Percentiles rank a stretch among this genome's conserved stretches.
phyloP scores from a whole-genome alignment of 1,284 basidiomycete species.

The Dichomitus squalens region DNA sequence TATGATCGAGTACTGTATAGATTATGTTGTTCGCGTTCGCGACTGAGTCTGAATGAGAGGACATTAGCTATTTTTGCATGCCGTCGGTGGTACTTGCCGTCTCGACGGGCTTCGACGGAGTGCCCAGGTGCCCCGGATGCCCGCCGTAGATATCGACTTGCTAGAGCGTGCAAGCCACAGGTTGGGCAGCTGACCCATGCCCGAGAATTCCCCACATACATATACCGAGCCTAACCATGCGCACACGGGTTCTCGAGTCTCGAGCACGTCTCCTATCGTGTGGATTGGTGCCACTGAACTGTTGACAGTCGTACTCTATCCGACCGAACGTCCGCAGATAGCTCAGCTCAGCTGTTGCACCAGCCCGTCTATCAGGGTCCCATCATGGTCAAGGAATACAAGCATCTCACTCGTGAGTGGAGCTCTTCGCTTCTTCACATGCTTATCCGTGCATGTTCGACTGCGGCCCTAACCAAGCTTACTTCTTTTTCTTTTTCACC shows the following conservation, averaged over 20 bases:
- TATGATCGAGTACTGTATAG: not conserved
- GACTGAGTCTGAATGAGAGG: not conserved
- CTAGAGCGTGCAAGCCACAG: conserved; percentile 3
- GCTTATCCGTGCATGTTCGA: not conserved
- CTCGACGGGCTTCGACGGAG: not conserved
- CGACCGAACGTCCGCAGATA: not conserved
- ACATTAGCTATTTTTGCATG: not conserved
- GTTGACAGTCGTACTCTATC: not conserved
- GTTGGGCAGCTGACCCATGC: conserved; percentile 13
- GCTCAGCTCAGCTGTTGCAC: no score
- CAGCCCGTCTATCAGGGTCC: no score
- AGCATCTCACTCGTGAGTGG: conserved; percentile 31
- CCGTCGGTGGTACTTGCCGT: not conserved
- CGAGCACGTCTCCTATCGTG: not conserved
- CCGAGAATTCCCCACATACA: conserved; percentile 21
- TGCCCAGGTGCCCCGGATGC: not conserved
- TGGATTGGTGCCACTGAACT: not conserved
- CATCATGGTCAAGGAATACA: conserved; percentile 28
- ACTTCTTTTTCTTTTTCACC: not conserved
- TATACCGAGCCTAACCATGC: conserved; percentile 19
- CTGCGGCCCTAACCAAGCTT: conserved; percentile 5
- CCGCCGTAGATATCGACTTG: not conserved
- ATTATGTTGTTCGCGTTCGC: not conserved
- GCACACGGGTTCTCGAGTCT: not conserved
- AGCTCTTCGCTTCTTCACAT: not conserved